phyloP scores from a whole-genome alignment of 495 filamentous ascomycete species.

The Schizothecium vesticola region DNA sequence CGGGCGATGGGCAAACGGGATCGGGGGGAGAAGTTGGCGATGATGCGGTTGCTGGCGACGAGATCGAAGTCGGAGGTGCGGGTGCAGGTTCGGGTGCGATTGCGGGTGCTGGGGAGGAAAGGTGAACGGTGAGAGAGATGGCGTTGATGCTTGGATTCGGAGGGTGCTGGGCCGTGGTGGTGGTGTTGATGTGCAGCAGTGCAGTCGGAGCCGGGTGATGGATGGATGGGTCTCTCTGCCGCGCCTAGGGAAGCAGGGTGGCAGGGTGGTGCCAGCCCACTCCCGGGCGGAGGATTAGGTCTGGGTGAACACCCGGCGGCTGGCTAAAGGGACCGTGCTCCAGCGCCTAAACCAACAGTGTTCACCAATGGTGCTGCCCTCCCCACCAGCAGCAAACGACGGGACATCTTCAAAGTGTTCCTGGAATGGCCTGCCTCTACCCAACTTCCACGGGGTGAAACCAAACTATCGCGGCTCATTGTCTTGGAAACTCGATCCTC shows the following conservation, averaged over 20 bases:
- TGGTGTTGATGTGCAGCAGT: not conserved
- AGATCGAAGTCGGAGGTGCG: not conserved
- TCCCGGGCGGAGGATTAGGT: not conserved
- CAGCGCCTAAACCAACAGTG: not conserved
- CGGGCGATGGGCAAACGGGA: not conserved
- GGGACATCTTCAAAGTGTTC: not conserved
- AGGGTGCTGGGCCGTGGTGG: not conserved
- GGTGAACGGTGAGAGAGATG: not conserved
- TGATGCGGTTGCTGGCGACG: not conserved
- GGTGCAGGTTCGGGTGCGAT: not conserved
- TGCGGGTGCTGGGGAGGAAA: not conserved
- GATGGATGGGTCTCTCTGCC: not conserved
- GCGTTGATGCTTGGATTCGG: not conserved
- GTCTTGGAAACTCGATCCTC: not conserved
- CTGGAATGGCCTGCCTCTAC: not conserved
- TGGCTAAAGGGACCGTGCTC: not conserved
- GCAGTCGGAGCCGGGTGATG: not conserved
- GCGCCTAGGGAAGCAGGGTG: not conserved
- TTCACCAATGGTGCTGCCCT: not conserved
- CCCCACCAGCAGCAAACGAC: not conserved
- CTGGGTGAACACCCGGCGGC: not conserved
- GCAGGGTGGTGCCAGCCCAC: not conserved
- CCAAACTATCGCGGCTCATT: not conserved
- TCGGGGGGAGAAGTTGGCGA: not conserved
- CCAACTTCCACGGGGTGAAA: not conserved